Percentiles rank a stretch among this genome's conserved stretches.
phyloP scores from a whole-genome alignment of 78 protist genomes.

The Dictyostelium purpureum region DNA sequence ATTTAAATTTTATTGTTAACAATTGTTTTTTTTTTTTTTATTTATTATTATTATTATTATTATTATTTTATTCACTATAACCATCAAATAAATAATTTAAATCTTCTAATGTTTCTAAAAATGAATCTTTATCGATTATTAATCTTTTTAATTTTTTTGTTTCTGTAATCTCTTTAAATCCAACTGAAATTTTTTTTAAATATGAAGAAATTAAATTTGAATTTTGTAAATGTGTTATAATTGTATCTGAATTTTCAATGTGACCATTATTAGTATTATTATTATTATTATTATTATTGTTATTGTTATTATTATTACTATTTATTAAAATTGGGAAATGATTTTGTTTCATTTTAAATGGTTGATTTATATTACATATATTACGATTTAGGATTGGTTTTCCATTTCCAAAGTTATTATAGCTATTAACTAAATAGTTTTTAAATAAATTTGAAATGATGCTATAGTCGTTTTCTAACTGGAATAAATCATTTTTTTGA shows the following conservation, averaged over 20 bases:
- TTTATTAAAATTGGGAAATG: not conserved
- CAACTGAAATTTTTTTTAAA: not conserved
- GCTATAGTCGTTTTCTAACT: not conserved
- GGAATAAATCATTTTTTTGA: not conserved
- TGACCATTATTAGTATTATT: not conserved
- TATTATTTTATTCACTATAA: not conserved
- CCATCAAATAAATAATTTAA: slow-evolving; percentile 10
- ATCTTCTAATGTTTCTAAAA: not conserved
- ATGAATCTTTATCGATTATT: slow-evolving; percentile 1
- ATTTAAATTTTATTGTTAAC: too few relatives aligned
- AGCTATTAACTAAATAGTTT: not conserved
- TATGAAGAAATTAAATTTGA: not conserved
- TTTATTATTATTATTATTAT: not conserved
- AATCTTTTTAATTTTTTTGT: slow-evolving; percentile 6
- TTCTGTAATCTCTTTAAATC: not conserved
- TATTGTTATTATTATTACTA: not conserved
- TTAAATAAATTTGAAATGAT: not conserved
- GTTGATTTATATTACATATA: slow-evolving; percentile 44
- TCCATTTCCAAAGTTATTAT: not conserved
- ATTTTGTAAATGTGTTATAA: slow-evolving; percentile 19
- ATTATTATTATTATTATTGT: not conserved
- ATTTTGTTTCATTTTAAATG: slow-evolving; percentile 8
- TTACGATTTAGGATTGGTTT: not conserved
- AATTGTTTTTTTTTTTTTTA: not conserved
- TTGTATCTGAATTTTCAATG: slow-evolving; percentile 3